Evolutionary conservation across 352 stramenopile species (phyloP), one percentile per base, ranked within the genome.

Genomic region (Chrysophaeum taylorii): DNA sequence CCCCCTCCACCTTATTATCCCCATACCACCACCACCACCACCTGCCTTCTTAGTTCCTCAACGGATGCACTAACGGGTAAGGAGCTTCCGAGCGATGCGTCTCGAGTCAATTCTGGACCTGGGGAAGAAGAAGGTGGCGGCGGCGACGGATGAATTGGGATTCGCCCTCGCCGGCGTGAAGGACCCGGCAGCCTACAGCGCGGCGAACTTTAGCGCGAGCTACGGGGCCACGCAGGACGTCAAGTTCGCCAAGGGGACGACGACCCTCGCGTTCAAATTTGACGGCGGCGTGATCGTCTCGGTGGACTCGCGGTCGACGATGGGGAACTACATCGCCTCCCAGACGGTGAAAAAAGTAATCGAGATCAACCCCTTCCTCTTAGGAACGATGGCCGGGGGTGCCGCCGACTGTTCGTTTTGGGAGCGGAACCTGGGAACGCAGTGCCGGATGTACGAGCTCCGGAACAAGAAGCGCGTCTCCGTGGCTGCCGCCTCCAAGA

Each of bases 321-420:
- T 97, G 89, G 96, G 96, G 12, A 84, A 92, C 38, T 99, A 98
- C 89, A 96, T 99, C 77, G 91, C 94, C 12, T 99, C 94, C 35
- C 89, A 94, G 31, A 94, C 96, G 42, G 95, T 99, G 35, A 97
- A 99, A 78, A 99, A 99, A 83, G 87, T 99, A 23, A 99, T 99
- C 83, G 90, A 97, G 81, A 99, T 99, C 83, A 99, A 98, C 83
- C 94, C 96, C 31, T 99, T 98, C 78, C 92, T 99, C 45, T 82
- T 99, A 0, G 95, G 94, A 45, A 99, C 96, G 52, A 96, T 99
- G 81, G 57, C 57, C 33, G 57, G 57, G 29, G 94, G 93, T 67
- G 96, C 96, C 36, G 95, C 93, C 23, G 96, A 99, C 83, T 99
- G 96, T 77, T 92, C 95, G 75, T 99, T 96, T 78, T 99, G 95